A percentile compares a stretch with the other conserved stretches of the same genome.
Conservation (phyloP, 129 eudicot species). For the carrot (Daucus carota) region DH1_v3.0 NC_030382.2:55298501-55299000, state of each 20-base stretch:
- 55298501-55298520: conserved; percentile 77
- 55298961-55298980: conserved; percentile 5
- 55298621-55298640: conserved; percentile 58
- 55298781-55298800: conserved; percentile 53
- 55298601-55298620: conserved; percentile 76
- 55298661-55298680: conserved; percentile 61
- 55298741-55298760: conserved; percentile 48
- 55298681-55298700: conserved; percentile 76
- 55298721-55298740: conserved; percentile 50
- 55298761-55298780: conserved; percentile 38
- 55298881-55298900: conserved; percentile 15
- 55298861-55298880: conserved; percentile 45
- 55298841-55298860: conserved; percentile 65
- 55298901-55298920: not conserved
- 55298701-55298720: conserved; percentile 52
- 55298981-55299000: not conserved
- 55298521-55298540: conserved; percentile 39
- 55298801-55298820: conserved; percentile 53
- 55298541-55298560: conserved; percentile 79
- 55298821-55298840: conserved; percentile 58
- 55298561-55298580: conserved; percentile 87
- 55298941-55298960: not conserved
- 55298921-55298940: not conserved
- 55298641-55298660: conserved; percentile 77
- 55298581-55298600: conserved; percentile 75